A percentile compares a stretch with the other conserved stretches of the same genome.
Evolutionary conservation across 768 basidiomycete genomes (phyloP).

Genomic region (Vararia minispora): DNA sequence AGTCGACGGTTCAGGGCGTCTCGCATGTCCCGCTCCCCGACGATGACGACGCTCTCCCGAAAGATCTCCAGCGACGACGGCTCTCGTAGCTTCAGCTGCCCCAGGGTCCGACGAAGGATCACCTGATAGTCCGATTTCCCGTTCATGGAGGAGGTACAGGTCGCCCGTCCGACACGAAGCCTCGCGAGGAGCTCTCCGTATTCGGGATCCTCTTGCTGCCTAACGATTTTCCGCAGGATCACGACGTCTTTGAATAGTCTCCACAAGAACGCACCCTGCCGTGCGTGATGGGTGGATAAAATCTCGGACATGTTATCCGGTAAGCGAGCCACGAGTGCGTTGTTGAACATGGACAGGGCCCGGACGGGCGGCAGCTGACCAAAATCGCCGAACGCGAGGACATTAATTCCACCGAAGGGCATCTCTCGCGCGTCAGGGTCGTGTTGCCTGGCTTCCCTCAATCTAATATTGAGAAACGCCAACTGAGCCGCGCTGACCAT

Average conservation of each 20-base stretch:
- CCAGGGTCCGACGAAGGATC: not conserved
- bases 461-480: not conserved
- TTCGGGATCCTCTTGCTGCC: not conserved
- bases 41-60: not conserved
- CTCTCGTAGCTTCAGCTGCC: not conserved
- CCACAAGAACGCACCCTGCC: not conserved
- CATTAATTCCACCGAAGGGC: constrained; percentile 1
- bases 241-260: not conserved
- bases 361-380: not conserved
- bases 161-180: not conserved
- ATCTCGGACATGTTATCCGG: not conserved
- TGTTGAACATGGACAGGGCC: not conserved
- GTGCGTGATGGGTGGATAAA: not conserved
- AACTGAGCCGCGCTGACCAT: not conserved
- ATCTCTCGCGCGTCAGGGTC: not conserved
- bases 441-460: not conserved
- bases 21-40: not conserved
- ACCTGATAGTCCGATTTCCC: not conserved
- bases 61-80: not conserved
- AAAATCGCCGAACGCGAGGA: not conserved
- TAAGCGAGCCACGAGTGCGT: not conserved
- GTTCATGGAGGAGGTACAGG: too few relatives aligned
- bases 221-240: not conserved
- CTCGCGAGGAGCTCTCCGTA: not conserved
- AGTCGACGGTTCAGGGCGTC: not conserved